phyloP scores from a whole-genome alignment of 2,329 filamentous ascomycete genomes.

The Fusarium anguioides region DNA sequence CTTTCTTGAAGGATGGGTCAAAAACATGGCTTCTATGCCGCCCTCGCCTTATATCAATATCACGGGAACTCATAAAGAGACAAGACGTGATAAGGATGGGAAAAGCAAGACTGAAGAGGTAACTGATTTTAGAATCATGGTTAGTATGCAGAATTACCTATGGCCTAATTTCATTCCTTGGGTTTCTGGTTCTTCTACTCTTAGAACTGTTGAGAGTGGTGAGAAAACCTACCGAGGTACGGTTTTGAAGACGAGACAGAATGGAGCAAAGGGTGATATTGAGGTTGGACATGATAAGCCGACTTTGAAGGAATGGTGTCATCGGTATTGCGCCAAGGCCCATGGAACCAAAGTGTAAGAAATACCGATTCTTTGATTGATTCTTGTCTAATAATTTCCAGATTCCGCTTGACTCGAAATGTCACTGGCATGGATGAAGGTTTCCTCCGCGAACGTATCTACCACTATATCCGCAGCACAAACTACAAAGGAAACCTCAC shows the following conservation, averaged over 20 bases:
- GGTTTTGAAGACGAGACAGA: conserved; percentile 24
- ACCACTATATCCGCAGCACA: conserved; percentile 14
- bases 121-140: conserved; percentile 33
- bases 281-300: conserved; percentile 38
- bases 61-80: conserved; percentile 26
- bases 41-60: conserved; percentile 39
- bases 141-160: conserved; percentile 38
- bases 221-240: conserved; percentile 41
- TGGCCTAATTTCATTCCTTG: conserved; percentile 31
- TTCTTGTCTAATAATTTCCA: conserved; percentile 7
- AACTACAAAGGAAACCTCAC: conserved; percentile 34
- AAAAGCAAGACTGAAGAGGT: conserved; percentile 28
- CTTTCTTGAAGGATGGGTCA: conserved; percentile 30
- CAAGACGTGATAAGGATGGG: conserved; percentile 26
- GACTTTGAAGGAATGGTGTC: conserved; percentile 36
- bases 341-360: conserved; percentile 31
- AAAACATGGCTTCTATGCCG: conserved; percentile 15
- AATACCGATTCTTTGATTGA: rapidly evolving
- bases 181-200: not conserved
- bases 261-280: conserved; percentile 26
- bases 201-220: conserved; percentile 25
- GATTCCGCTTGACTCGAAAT: conserved; percentile 31
- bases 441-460: not conserved
- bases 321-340: conserved; percentile 35
- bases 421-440: conserved; percentile 28